Evolutionary conservation across 108 stramenopile genomes (phyloP).

Genomic region (Nitzschia sp.): DNA sequence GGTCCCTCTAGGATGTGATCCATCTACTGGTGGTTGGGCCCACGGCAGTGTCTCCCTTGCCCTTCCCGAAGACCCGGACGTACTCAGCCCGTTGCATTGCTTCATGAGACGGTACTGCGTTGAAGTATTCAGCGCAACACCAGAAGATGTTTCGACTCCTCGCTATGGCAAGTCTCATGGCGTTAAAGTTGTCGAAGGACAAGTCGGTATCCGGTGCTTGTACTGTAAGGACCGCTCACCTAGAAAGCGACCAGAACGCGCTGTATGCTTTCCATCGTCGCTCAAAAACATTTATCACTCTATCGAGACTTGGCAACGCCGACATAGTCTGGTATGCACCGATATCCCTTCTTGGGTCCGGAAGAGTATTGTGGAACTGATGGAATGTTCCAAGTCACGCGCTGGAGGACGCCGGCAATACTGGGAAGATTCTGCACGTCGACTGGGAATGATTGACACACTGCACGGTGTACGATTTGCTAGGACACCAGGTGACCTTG

Average conservation of each 20-base stretch:
- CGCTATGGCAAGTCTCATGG: conserved; percentile 65
- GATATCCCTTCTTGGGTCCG: conserved; percentile 46
- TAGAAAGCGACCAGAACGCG: conserved; percentile 35
- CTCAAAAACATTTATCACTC: conserved; percentile 56
- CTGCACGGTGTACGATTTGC: conserved; percentile 69
- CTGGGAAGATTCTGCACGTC: conserved; percentile 72
- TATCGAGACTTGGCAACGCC: conserved; percentile 65
- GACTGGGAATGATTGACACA: conserved; percentile 74
- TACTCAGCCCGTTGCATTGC: conserved; percentile 75
- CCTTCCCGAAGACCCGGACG: conserved; percentile 63
- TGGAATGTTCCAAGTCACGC: conserved; percentile 41
- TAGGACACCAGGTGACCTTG: conserved; percentile 35
- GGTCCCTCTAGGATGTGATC: not conserved
- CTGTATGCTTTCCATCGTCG: conserved; percentile 50
- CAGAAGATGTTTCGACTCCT: conserved; percentile 65
- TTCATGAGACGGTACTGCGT: conserved; percentile 76
- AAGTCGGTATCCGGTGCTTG: conserved; percentile 59
- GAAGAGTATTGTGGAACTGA: conserved; percentile 40
- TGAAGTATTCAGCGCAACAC: conserved; percentile 70
- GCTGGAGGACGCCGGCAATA: conserved; percentile 75
- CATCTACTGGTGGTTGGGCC: conserved; percentile 6
- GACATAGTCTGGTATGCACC: conserved; percentile 46
- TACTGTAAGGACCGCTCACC: conserved; percentile 44
- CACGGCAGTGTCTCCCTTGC: conserved; percentile 42
- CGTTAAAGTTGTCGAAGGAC: conserved; percentile 40